A percentile compares a stretch with the other conserved stretches of the same genome.
Conservation (phyloP, 1,284 basidiomycete species). For the Cutaneotrichosporon cutaneum region DNA sequence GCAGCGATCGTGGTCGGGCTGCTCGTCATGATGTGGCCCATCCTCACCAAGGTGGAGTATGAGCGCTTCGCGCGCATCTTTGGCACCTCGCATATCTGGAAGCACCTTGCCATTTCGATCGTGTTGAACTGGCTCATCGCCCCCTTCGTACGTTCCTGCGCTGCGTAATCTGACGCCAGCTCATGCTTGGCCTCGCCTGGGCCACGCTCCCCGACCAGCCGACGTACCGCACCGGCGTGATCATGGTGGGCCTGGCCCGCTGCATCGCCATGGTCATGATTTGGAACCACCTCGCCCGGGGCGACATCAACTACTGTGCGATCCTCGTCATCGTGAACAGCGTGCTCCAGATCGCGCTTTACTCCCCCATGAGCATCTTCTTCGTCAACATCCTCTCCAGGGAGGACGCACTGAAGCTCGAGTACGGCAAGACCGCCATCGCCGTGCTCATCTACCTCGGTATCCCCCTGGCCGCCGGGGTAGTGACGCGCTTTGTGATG, state of each 20-base stretch:
- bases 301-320: conserved; percentile 74
- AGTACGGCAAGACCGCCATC: conserved; percentile 69
- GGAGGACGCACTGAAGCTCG: conserved; percentile 56
- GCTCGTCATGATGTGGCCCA: conserved; percentile 89
- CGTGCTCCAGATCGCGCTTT: conserved; percentile 71
- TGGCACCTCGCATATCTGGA: conserved; percentile 62
- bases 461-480: conserved; percentile 66
- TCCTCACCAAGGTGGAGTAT: conserved; percentile 67
- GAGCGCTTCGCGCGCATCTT: conserved; percentile 67
- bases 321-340: conserved; percentile 62
- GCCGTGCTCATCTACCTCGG: conserved; percentile 71
- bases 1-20: conserved; percentile 72
- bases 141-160: conserved; percentile 57
- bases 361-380: conserved; percentile 70
- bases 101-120: conserved; percentile 69
- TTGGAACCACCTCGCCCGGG: conserved; percentile 76
- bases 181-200: conserved; percentile 83
- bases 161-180: conserved; percentile 14
- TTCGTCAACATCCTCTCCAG: conserved; percentile 72
- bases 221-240: conserved; percentile 57
- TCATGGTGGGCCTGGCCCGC: conserved; percentile 62
- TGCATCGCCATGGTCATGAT: conserved; percentile 76
- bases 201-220: conserved; percentile 76
- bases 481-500: conserved; percentile 65
- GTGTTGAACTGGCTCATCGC: conserved; percentile 79